phyloP scores from a whole-genome alignment of 345 rosid species.

The Populus alba region DNA sequence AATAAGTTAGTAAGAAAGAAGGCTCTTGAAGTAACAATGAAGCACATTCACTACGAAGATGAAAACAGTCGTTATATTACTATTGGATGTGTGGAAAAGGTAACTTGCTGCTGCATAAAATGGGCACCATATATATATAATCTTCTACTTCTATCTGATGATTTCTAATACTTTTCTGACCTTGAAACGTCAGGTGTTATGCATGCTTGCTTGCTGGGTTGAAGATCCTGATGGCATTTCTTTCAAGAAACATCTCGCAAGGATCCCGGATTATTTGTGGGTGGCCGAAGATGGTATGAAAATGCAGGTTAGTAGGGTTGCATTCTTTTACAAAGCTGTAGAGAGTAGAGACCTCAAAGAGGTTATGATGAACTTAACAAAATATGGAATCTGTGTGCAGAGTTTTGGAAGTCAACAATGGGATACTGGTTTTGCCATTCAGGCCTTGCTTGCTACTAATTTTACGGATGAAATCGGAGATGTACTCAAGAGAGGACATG shows the following conservation, averaged over 20 bases:
- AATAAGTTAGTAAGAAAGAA: conserved; percentile 18
- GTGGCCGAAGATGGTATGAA: conserved; percentile 96
- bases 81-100: conserved; percentile 26
- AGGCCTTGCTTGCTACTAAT: conserved; percentile 64
- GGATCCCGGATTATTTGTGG: conserved; percentile 79
- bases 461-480: conserved; percentile 51
- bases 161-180: not conserved
- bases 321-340: not conserved
- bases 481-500: conserved; percentile 62
- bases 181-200: conserved; percentile 15
- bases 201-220: conserved; percentile 44
- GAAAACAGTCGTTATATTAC: conserved; percentile 33
- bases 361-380: no score
- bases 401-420: conserved; percentile 79
- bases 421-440: conserved; percentile 73
- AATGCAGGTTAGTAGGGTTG: conserved; percentile 48
- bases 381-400: conserved; percentile 24
- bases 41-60: conserved; percentile 28
- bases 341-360: no score
- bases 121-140: not conserved
- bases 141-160: not conserved
- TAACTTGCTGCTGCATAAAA: not conserved
- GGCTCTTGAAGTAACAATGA: conserved; percentile 18
- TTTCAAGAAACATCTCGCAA: conserved; percentile 74
- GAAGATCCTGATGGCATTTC: conserved; percentile 43